These are phyloP conservation scores for Candida hungchunana DNA, from an alignment of 805 yeast species.

Conservation along the genomic window DNA sequence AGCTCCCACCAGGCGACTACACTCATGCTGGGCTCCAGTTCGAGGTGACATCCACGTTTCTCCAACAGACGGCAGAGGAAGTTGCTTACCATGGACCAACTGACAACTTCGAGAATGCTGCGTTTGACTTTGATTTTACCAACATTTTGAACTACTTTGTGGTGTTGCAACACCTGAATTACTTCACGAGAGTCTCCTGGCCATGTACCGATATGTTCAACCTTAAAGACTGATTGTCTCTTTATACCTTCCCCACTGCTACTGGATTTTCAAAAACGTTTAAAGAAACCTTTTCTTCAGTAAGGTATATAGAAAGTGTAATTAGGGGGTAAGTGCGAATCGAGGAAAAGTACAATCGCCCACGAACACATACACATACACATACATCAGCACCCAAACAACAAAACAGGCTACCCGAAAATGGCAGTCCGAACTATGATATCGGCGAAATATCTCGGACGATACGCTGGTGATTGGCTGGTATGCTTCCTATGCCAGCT, in stretches of 20 bases:
- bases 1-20: slow-evolving; percentile 48
- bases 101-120: slow-evolving; percentile 11
- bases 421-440: background rate
- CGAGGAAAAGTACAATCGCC: too few species aligned
- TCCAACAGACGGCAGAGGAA: slow-evolving; percentile 29
- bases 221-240: background rate
- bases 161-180: slow-evolving; percentile 20
- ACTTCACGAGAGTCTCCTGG: slow-evolving; percentile 20
- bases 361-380: too few species aligned
- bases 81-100: slow-evolving; percentile 19
- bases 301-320: too few species aligned
- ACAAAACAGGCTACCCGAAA: background rate
- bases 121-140: slow-evolving; percentile 4
- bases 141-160: slow-evolving; percentile 14
- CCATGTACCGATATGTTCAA: slow-evolving; percentile 21
- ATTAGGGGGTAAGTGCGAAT: too few species aligned
- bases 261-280: too few species aligned
- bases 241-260: too few species aligned
- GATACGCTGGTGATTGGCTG: slow-evolving; percentile 12
- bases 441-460: slow-evolving; percentile 2
- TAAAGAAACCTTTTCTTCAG: too few species aligned
- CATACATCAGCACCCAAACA: too few species aligned
- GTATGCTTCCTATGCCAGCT: slow-evolving; percentile 6
- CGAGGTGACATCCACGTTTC: slow-evolving; percentile 30
- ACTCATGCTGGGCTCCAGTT: slow-evolving; percentile 32